phyloP scores from a whole-genome alignment of 2,329 filamentous ascomycete species.

The Penicillium sp. region DNA sequence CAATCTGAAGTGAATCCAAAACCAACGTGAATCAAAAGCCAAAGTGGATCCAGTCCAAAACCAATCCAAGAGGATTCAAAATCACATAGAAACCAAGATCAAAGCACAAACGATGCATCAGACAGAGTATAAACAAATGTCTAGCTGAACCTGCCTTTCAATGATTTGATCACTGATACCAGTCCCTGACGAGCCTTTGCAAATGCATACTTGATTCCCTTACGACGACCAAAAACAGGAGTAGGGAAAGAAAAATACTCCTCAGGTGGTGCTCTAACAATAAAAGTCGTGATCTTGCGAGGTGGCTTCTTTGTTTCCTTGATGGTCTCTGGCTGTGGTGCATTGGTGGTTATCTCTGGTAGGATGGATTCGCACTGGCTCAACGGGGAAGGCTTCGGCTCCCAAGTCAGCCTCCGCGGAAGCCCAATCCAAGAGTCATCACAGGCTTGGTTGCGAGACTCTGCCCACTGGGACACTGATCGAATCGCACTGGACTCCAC shows the following conservation, averaged over 20 bases:
- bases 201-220: neutral
- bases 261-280: neutral
- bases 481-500: neutral
- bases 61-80: too few species aligned
- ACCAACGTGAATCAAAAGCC: too few species aligned
- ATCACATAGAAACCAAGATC: too few species aligned
- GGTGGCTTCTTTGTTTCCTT: neutral
- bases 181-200: neutral
- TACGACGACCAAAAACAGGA: neutral
- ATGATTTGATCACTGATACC: accelerated
- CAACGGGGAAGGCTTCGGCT: neutral
- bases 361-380: neutral
- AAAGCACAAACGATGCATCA: too few species aligned
- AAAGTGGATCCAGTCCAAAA: too few species aligned
- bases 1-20: too few species aligned
- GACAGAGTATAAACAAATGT: too few species aligned
- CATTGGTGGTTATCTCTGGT: neutral
- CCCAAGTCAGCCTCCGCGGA: neutral
- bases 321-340: accelerated
- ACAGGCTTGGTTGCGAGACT: neutral
- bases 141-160: too few species aligned
- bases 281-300: neutral
- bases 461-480: neutral
- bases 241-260: neutral
- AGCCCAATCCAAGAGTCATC: neutral